Evolutionary conservation across 208 protist genomes (phyloP), one percentile per base, ranked within the genome.

Genomic region (Crithidia thermophila): DNA sequence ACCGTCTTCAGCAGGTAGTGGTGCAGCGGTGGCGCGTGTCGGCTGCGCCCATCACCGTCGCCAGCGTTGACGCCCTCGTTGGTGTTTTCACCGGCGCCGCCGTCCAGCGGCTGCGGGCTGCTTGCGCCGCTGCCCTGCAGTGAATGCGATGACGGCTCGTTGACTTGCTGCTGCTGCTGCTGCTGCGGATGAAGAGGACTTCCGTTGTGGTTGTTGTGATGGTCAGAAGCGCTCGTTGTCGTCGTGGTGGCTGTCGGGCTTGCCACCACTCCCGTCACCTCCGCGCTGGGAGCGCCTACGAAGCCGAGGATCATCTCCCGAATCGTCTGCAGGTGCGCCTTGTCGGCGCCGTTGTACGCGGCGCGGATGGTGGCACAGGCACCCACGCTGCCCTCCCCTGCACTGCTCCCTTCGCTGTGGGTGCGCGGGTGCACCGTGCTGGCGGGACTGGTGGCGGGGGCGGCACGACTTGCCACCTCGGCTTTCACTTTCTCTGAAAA

Each of bases 1-100:
- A 75, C 68, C 27, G 60, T 67, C 45, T 75, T 75, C 14, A 67
- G 33, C 56, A 67, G 10, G 60, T 75, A 75, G 37, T 75, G 68
- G 37, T 68, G 68, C 34, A 60, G 53, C 18, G 60, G 61, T 33
- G 68, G 68, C 11, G 68, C 68, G 30, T 52, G 68, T 1, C 60
- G 60, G 4, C 33, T 23, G 21, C 9, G 33, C 18, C 45, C 11
- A 11, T 59, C 47, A 31, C 45, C 30, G n/a, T 55, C 31, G 33
- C 27, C 46, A 5, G 13, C 25, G 23, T 49, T 40, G 28, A 21
- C 0, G 16, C 28, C 11, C 20, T 39, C 33, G 28, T n/a, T 37
- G 49, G 5, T 36, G 14, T 16, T 16, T 13, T 36, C 49, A 2
- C 14, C 28, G 20, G 31, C 28, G 18, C 49, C 28, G 5, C 13